Evolutionary conservation across 768 basidiomycete species (phyloP).

Genomic region (Russula vinacea): DNA sequence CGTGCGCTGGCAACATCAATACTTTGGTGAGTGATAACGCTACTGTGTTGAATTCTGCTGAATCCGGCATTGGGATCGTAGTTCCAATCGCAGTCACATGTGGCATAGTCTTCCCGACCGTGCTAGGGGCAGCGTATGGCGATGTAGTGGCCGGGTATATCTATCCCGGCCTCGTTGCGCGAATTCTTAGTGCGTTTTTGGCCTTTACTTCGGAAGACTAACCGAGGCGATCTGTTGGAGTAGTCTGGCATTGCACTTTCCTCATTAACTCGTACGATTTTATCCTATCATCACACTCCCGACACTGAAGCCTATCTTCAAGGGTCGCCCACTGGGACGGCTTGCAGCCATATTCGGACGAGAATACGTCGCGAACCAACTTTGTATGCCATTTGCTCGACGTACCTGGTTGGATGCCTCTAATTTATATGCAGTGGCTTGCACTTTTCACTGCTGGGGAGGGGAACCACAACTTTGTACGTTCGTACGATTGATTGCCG

Average conservation of each 20-base stretch:
- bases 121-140: slow-evolving; percentile 55
- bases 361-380: slow-evolving; percentile 73
- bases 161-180: slow-evolving; percentile 65
- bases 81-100: slow-evolving; percentile 59
- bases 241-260: slow-evolving; percentile 74
- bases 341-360: slow-evolving; percentile 75
- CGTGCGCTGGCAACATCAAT: slow-evolving; percentile 65
- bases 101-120: slow-evolving; percentile 56
- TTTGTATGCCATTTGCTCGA: slow-evolving; percentile 44
- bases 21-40: slow-evolving; percentile 48
- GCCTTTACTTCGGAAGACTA: neutral
- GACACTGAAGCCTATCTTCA: neutral
- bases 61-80: slow-evolving; percentile 31
- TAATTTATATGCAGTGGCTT: slow-evolving; percentile 45
- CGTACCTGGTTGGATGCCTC: neutral
- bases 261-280: slow-evolving; percentile 61
- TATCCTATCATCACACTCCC: neutral
- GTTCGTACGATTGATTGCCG: slow-evolving; percentile 30
- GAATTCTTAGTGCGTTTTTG: slow-evolving; percentile 51
- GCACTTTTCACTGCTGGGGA: slow-evolving; percentile 72
- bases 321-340: slow-evolving; percentile 82
- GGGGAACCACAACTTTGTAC: slow-evolving; percentile 74
- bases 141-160: slow-evolving; percentile 66
- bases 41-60: neutral
- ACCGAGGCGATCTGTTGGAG: neutral